A percentile compares a stretch with the other conserved stretches of the same genome.
phyloP scores from a whole-genome alignment of 2,329 filamentous ascomycete genomes.

The Elsinoe australis region DNA sequence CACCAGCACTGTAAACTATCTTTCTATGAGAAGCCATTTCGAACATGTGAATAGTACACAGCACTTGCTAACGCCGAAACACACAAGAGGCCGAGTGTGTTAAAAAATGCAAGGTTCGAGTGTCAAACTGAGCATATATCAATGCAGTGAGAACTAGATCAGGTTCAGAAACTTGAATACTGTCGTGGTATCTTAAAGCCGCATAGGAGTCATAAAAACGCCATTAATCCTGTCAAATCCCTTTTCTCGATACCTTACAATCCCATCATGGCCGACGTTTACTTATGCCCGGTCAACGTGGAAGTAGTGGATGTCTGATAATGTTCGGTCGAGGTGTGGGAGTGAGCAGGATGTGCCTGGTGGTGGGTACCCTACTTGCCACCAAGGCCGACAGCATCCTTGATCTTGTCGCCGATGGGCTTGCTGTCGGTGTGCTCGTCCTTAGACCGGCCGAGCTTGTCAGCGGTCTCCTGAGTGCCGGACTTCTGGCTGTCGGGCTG shows the following conservation, averaged over 20 bases:
- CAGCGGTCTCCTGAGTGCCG: slow-evolving; percentile 43
- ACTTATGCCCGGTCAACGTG: slow-evolving; percentile 4
- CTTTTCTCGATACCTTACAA: background rate
- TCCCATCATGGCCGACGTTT: slow-evolving; percentile 2
- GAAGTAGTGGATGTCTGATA: slow-evolving; percentile 7
- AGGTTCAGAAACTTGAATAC: slow-evolving; percentile 5
- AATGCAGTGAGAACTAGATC: too few species aligned
- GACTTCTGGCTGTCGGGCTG: slow-evolving; percentile 49
- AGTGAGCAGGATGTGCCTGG: slow-evolving; percentile 21
- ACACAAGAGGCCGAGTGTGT: too few species aligned
- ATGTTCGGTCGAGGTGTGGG: slow-evolving; percentile 12
- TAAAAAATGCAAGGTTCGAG: too few species aligned
- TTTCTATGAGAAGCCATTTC: too few species aligned
- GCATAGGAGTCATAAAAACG: slow-evolving; percentile 11
- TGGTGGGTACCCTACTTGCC: slow-evolving; percentile 32
- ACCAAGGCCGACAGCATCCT: slow-evolving; percentile 40
- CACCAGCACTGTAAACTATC: too few species aligned
- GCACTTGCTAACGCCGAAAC: too few species aligned
- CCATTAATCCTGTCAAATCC: background rate
- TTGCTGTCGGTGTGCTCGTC: slow-evolving; percentile 36
- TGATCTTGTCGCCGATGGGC: slow-evolving; percentile 38
- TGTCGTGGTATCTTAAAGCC: slow-evolving; percentile 11
- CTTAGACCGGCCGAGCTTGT: slow-evolving; percentile 43
- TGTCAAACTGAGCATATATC: too few species aligned
- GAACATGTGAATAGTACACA: too few species aligned